These are phyloP conservation scores for Ceriops decandra DNA, from an alignment of 345 rosid genomes.

Conservation along the genomic window DNA sequence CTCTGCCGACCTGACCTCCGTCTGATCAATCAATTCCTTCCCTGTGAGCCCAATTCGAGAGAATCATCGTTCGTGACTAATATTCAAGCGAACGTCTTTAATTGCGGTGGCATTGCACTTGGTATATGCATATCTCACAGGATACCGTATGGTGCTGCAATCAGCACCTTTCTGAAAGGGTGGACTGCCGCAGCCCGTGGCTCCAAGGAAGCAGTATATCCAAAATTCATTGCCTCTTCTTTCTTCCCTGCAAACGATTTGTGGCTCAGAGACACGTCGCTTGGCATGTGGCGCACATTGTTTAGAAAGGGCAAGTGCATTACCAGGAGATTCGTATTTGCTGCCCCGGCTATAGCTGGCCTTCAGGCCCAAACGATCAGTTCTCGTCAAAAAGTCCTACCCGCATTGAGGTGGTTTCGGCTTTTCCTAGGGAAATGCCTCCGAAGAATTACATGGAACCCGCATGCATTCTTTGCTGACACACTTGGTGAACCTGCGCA, in stretches of 20 bases:
- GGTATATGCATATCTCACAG: constrained; percentile 21
- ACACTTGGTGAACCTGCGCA: constrained; percentile 37
- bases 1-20: constrained; percentile 16
- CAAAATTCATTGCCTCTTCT: constrained; percentile 24
- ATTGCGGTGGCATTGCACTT: constrained; percentile 15
- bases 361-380: constrained; percentile 4
- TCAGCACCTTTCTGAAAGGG: constrained; percentile 10
- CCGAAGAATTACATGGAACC: constrained; percentile 9
- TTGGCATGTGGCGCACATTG: constrained; percentile 30
- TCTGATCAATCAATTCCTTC: constrained; percentile 1
- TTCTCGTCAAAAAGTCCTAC: constrained; percentile 16
- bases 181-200: constrained; percentile 15
- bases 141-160: constrained; percentile 17
- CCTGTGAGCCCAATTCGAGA: background rate
- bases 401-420: constrained; percentile 18
- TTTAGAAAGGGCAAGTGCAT: constrained; percentile 30
- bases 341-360: background rate
- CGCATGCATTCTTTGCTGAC: constrained; percentile 24
- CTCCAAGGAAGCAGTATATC: background rate
- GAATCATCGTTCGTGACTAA: constrained; percentile 29
- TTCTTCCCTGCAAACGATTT: constrained; percentile 38
- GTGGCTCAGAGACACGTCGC: constrained; percentile 28
- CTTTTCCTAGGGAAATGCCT: constrained; percentile 28
- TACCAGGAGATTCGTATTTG: constrained; percentile 20
- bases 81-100: constrained; percentile 15